Evolutionary conservation across 2,329 filamentous ascomycete species (phyloP).

Genomic region (Xylaria sp.): DNA sequence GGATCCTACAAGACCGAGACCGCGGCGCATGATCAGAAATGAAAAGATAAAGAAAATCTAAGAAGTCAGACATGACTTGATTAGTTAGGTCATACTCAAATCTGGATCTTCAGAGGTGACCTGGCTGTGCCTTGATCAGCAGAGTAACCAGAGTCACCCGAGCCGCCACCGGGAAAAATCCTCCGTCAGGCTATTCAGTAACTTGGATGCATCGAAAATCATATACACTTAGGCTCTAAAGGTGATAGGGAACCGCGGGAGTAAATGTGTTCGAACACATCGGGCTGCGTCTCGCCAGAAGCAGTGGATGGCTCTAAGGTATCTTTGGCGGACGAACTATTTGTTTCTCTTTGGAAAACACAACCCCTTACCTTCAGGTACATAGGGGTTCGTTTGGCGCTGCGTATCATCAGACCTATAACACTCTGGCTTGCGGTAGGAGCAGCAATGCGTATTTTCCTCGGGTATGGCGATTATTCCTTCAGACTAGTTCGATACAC

Average conservation of each 20-base stretch:
- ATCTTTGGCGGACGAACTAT: background rate
- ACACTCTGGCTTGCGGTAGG: background rate
- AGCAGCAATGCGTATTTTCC: background rate
- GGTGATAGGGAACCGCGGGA: background rate
- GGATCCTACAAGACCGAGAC: background rate
- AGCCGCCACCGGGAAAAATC: background rate
- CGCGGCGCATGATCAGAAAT: background rate
- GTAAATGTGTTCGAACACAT: background rate
- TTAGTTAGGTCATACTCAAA: background rate
- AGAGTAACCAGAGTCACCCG: background rate
- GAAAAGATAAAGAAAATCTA: background rate
- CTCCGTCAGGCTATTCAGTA: background rate
- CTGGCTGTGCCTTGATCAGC: background rate
- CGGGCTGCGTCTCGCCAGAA: background rate
- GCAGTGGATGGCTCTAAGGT: background rate
- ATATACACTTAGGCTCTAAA: too few species aligned
- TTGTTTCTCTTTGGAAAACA: background rate
- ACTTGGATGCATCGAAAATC: too few species aligned
- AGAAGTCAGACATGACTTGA: background rate
- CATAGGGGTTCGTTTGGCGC: background rate
- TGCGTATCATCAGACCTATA: background rate
- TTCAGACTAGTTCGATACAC: background rate
- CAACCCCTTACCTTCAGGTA: background rate
- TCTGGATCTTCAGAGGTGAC: too few species aligned
- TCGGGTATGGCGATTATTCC: background rate